Evolutionary conservation across 2,329 filamentous ascomycete species (phyloP).

Genomic region (Alternaria novae-zelandiae): DNA sequence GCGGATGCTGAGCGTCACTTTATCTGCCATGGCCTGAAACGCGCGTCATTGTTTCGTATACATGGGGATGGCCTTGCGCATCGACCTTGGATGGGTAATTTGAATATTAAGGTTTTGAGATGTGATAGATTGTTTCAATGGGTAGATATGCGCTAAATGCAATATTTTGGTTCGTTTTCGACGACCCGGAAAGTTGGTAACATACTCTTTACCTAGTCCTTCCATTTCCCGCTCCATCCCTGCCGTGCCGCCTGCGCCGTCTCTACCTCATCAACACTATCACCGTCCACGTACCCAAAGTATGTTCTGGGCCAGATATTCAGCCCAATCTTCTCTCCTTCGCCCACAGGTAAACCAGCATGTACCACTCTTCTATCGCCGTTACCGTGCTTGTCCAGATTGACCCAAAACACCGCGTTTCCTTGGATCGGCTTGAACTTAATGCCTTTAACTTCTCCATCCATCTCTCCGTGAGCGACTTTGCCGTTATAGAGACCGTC

Average conservation of each 20-base stretch:
- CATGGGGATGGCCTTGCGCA: not conserved
- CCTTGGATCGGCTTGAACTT: constrained; percentile 63
- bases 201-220: not conserved
- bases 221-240: constrained; percentile 18
- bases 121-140: not conserved
- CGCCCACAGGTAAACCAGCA: constrained; percentile 62
- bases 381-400: constrained; percentile 56
- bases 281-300: constrained; percentile 13
- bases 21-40: not conserved
- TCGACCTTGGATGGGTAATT: not conserved
- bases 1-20: not conserved
- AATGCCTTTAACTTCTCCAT: constrained; percentile 33
- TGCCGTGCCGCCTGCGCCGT: not conserved
- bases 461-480: constrained; percentile 23
- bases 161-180: not conserved
- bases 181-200: not conserved
- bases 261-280: not conserved
- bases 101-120: not conserved
- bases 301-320: constrained; percentile 61
- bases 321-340: constrained; percentile 64
- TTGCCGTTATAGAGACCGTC: constrained; percentile 18
- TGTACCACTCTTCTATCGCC: constrained; percentile 55
- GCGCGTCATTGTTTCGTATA: not conserved
- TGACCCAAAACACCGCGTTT: constrained; percentile 67
- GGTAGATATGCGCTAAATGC: not conserved